Conservation (phyloP, 306 rosid species). For the Vigna mungo region DNA sequence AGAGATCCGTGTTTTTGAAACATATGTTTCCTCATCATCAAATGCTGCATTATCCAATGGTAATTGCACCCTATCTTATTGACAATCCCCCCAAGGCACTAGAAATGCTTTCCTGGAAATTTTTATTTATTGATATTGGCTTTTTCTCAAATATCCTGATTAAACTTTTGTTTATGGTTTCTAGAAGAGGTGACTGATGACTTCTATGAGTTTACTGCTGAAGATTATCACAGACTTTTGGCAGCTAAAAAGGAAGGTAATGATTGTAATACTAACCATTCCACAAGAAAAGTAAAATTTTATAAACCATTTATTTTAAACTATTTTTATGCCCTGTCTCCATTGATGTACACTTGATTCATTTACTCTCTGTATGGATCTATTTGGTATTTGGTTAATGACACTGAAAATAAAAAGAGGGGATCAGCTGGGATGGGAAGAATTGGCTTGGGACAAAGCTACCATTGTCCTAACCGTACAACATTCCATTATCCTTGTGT, state of each 20-base stretch:
- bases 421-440: background rate
- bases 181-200: constrained; percentile 71
- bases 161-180: constrained; percentile 25
- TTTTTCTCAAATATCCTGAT: constrained; percentile 8
- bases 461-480: background rate
- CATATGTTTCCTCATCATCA: constrained; percentile 56
- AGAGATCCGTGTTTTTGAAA: constrained; percentile 79
- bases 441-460: background rate
- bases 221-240: constrained; percentile 70
- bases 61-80: constrained; percentile 37
- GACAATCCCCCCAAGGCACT: background rate
- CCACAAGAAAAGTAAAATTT: background rate
- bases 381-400: background rate
- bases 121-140: background rate
- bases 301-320: background rate
- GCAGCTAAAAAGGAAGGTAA: constrained; percentile 79
- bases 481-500: constrained; percentile 6
- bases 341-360: constrained; percentile 2
- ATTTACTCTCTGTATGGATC: background rate
- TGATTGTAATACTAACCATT: constrained; percentile 2
- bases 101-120: background rate
- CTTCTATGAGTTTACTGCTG: constrained; percentile 80
- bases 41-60: constrained; percentile 55
- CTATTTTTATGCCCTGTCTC: background rate
- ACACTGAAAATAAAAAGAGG: background rate